Base-by-base conservation (phyloP, 768 basidiomycete species). In the Asterophora lycoperdoides region DNA sequence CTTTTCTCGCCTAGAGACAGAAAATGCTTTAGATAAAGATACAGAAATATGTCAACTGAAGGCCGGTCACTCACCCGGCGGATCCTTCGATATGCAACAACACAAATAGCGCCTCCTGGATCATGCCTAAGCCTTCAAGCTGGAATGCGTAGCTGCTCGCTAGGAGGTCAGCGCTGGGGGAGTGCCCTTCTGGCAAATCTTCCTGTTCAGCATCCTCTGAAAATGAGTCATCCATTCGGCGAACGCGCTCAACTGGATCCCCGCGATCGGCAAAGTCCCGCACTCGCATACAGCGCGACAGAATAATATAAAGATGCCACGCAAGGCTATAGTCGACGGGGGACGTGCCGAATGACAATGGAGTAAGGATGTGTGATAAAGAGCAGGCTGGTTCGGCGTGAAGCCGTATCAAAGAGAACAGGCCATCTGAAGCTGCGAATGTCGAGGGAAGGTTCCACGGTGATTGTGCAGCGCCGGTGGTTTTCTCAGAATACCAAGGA, bases 301-400 rank as follows among this genome's bases (percentile, higher is more conserved):
- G 71, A 29, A 98, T 71, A 46, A 93, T 79, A 64, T 95, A 97
- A 29, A 97, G 61, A 67, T 97, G 93, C 95, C 95, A 99, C 6
- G 89, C 77, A 47, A 96, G 70, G 17, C 91, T 81, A 62, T 81
- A 84, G 63, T 94, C 93, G n/a, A 81, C 65, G 0, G 86, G 85
- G 5, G 82, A 85, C 2, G 86, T 68, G 1, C 83, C 78, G 55
- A 88, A 91, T 18, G 89, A 89, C 7, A 83, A 69, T 0, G 93
- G 86, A 9, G 77, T 68, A 8, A 94, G 79, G 3, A 84, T 74
- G 32, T 74, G 83, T 45, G 78, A 94, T 44, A 80, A 77, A 36
- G 79, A 88, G 56, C 75, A 80, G 8, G 80, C 76, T 2, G 85
- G 83, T 46, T 91, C 84, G 8, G 88, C 78, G 64, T 83, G 75